phyloP scores from a whole-genome alignment of 495 filamentous ascomycete genomes.

The Penicillium subrubescens region DNA sequence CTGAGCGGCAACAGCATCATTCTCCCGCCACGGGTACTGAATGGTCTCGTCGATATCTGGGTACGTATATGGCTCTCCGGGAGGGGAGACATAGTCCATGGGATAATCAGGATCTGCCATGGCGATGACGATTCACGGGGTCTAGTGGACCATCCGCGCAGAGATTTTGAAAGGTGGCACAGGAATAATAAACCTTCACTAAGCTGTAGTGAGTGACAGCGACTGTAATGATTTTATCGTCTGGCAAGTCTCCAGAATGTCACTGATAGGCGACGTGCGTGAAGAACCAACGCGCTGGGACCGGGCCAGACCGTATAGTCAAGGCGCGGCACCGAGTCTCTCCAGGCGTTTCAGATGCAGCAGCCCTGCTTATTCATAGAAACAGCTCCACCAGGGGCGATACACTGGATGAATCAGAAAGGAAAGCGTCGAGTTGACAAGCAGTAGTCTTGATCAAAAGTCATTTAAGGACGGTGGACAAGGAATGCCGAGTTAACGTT shows the following conservation, averaged over 20 bases:
- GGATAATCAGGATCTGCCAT: conserved; percentile 27
- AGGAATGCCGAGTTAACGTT: conserved; percentile 17
- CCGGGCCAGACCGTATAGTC: conserved; percentile 26
- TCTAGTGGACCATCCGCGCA: background rate
- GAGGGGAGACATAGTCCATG: conserved; percentile 15
- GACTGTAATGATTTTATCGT: background rate
- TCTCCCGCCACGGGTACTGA: conserved; percentile 41
- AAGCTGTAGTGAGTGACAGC: background rate
- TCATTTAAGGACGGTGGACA: background rate
- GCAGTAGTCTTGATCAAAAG: background rate
- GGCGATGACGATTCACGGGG: conserved; percentile 1
- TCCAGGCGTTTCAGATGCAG: conserved; percentile 22
- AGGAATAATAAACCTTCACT: background rate
- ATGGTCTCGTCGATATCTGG: conserved; percentile 43
- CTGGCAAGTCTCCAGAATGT: background rate
- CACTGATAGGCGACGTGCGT: conserved; percentile 13
- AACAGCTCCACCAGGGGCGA: conserved; percentile 22
- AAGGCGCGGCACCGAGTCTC: conserved; percentile 11
- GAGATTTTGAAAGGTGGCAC: background rate
- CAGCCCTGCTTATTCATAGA: conserved; percentile 28
- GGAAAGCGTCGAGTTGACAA: background rate
- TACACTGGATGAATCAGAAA: conserved; percentile 14
- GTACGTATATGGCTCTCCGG: conserved; percentile 31
- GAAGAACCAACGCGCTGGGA: conserved; percentile 15
- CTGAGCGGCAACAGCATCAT: conserved; percentile 15